Base-by-base conservation (phyloP, 2,329 filamentous ascomycete genomes). In the Fusarium sterilihyphosum region DNA sequence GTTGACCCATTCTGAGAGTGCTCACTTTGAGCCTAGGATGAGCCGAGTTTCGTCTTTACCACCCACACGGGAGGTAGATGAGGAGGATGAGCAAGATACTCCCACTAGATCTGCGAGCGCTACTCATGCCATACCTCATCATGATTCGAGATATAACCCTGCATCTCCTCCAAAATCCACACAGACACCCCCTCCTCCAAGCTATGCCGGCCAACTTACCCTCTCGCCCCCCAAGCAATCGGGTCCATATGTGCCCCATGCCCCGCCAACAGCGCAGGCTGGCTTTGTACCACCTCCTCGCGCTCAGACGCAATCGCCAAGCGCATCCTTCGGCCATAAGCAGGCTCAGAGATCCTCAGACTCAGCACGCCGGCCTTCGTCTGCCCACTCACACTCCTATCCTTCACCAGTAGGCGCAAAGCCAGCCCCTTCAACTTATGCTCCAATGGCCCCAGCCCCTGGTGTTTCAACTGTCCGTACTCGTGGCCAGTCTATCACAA, bases 281-380 rank as follows among this genome's bases (percentile, higher is more conserved):
- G 84, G 83, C n/a, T 88, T 90, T 73, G 84, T 83, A 8, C 89
- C 89, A 20, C 90, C 91, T 9, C 85, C 86, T 60, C 85, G 90
- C 63, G 88, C 90, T 8, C 88, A 90, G 67, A 92, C 91, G 1
- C 90, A 91, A 76, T 92, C 91, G 5, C 90, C 91, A 8, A 86
- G 86, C 14, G 83, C 86, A 3, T 80, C 84, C 11, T 84, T 86
- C 60, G 84, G 84, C 13, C 81, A 82, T 37, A 81, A 81, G 8
- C 77, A 80, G 33, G 73, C 67, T 13, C 73, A 76, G 33, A 83
- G 77, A 54, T 75, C 82, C 0, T 74, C 77, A 5, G 87, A 88
- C n/a, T 81, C 84, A 8, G 83, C 85, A 14, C 88, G 85, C 49
- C 87, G 89, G 8, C 88, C 90, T 33, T 88, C 89, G 10, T 88